phyloP scores from a whole-genome alignment of 805 yeast species.

The Zygosaccharomyces siamensis region DNA sequence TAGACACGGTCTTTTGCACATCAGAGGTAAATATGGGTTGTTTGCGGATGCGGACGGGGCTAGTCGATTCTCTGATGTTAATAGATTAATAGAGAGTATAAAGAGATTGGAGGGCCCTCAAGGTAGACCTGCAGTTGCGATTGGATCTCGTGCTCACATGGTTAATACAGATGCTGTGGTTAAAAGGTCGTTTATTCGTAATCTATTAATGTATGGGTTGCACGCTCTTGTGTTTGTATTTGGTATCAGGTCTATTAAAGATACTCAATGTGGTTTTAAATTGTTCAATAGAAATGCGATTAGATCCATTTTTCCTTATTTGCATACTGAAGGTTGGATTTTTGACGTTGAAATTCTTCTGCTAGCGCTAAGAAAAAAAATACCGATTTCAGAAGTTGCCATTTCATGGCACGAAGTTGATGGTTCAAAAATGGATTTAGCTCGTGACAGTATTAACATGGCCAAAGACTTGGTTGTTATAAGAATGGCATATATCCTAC shows the following conservation, averaged over 20 bases:
- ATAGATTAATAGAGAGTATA: slow-evolving; percentile 45
- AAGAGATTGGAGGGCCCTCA: slow-evolving; percentile 24
- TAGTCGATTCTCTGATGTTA: slow-evolving; percentile 67
- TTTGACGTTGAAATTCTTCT: slow-evolving; percentile 92
- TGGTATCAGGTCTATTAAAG: slow-evolving; percentile 82
- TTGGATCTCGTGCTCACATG: slow-evolving; percentile 97
- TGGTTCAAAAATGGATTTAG: slow-evolving; percentile 90
- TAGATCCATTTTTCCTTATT: slow-evolving; percentile 65
- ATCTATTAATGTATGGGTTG: slow-evolving; percentile 87
- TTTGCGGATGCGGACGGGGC: slow-evolving; percentile 99
- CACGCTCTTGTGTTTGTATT: slow-evolving; percentile 82
- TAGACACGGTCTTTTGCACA: slow-evolving; percentile 78
- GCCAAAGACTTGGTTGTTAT: slow-evolving; percentile 90
- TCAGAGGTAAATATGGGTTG: slow-evolving; percentile 66
- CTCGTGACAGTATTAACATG: slow-evolving; percentile 86
- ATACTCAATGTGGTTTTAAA: slow-evolving; percentile 97
- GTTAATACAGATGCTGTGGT: slow-evolving; percentile 94
- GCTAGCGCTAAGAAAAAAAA: slow-evolving; percentile 65
- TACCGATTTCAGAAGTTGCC: slow-evolving; percentile 70
- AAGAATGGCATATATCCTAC: slow-evolving; percentile 79
- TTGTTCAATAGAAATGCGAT: slow-evolving; percentile 74
- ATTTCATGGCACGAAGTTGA: slow-evolving; percentile 96
- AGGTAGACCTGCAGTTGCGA: slow-evolving; percentile 55
- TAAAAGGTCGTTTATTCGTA: slow-evolving; percentile 82
- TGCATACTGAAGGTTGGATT: slow-evolving; percentile 98